Evolutionary conservation across 2,329 filamentous ascomycete genomes (phyloP), one percentile per base, ranked within the genome.

Genomic region (Fusarium scirpi): DNA sequence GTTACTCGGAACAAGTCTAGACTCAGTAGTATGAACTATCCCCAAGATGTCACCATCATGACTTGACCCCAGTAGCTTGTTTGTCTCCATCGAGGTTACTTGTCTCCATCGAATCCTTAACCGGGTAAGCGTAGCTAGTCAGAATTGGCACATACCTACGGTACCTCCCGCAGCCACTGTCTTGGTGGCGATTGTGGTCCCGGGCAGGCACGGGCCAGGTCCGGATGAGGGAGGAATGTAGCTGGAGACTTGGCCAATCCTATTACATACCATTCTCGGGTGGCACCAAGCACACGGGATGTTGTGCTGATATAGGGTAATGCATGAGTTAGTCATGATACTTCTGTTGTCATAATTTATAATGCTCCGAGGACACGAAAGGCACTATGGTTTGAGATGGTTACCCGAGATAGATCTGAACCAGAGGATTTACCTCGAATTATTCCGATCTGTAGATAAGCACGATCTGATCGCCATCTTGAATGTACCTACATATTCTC

Each of bases 151-250:
- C 49, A 40, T 41, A 27, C 18, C 24, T 22, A 32, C 46, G 53
- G 46, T 18, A 20, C 29, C 46, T 65, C 53, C 62, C 53, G 62
- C 46, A 59, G 61, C 46, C 62, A 59, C 34, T 38, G 2, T 8
- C 20, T 24, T 6, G 15, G 41, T 54, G 41, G 58, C 20, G 5
- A 62, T 34, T 24, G 18, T n/a, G 15, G 4, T 41, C n/a, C 22
- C 22, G 12, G 20, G 18, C 30, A n/a, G 16, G 38, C 18, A 40
- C 3, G 12, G n/a, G 12, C 29, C 5, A 2, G 3, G 5, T 16
- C 41, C n/a, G 34, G 53, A 16, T 13, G 6, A 8, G 16, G 4
- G 10, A 41, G 60, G 60, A 65, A 65, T 65, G 60, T 16, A 22
- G 9, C 18, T 12, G 10, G 16, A 24, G 8, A 22, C 24, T 27